A percentile compares a stretch with the other conserved stretches of the same genome.
These are phyloP conservation scores for Aegle marmelos DNA, from an alignment of 345 rosid genomes.

Conservation along the genomic window DNA sequence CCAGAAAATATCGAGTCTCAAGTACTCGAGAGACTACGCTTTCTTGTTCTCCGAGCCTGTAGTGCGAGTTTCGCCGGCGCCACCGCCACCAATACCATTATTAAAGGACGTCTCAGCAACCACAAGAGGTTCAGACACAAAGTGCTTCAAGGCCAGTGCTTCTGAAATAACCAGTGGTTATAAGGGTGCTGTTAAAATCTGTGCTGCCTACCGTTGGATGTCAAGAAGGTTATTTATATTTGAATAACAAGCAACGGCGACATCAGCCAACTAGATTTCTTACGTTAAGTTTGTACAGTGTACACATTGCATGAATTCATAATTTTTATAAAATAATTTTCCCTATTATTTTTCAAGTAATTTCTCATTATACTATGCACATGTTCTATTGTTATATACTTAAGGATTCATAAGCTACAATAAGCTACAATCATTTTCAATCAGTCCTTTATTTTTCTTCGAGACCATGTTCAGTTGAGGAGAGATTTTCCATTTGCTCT, in stretches of 20 bases:
- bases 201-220: neutral
- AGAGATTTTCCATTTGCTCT: too few relatives aligned
- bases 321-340: too few relatives aligned
- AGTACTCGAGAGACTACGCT: constrained; percentile 1
- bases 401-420: too few relatives aligned
- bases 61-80: neutral
- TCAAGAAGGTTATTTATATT: neutral
- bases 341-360: too few relatives aligned
- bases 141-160: neutral
- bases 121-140: neutral
- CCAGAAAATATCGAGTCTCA: neutral
- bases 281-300: too few relatives aligned
- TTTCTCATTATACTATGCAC: too few relatives aligned
- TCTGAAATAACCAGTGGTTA: neutral
- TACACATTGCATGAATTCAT: too few relatives aligned
- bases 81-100: too few relatives aligned
- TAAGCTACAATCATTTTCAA: too few relatives aligned
- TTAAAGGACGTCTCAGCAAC: neutral
- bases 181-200: neutral
- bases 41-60: neutral
- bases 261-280: neutral
- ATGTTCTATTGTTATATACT: too few relatives aligned
- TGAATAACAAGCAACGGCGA: neutral
- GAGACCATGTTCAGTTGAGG: too few relatives aligned
- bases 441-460: too few relatives aligned